These are phyloP conservation scores for Cucurbitaria berberidis DNA, from an alignment of 2,329 filamentous ascomycete genomes.

Conservation along the genomic window DNA sequence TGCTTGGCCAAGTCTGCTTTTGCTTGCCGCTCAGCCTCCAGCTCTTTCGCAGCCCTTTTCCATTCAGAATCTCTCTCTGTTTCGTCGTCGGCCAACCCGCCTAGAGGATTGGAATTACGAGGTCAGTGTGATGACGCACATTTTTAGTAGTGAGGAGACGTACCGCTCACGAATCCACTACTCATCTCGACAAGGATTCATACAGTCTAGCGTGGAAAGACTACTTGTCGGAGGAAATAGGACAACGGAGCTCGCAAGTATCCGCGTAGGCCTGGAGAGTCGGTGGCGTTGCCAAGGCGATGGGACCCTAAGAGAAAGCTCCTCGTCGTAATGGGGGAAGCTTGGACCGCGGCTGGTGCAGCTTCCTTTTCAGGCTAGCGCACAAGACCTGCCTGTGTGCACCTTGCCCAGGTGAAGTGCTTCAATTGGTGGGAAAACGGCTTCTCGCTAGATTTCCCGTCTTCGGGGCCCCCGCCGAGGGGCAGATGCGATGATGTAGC, in stretches of 20 bases:
- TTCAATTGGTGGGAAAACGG: conserved; percentile 6
- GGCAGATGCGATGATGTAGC: background rate
- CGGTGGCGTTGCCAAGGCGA: no score
- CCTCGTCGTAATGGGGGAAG: background rate
- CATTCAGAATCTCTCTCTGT: conserved; percentile 61
- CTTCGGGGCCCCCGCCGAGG: background rate
- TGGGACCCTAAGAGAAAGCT: no score
- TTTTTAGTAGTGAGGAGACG: no score
- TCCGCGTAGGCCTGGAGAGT: no score
- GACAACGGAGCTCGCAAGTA: no score
- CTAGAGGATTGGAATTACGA: conserved; percentile 17
- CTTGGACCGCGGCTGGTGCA: conserved; percentile 9
- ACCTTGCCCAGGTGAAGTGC: no score
- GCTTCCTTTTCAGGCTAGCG: conserved; percentile 17
- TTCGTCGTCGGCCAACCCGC: conserved; percentile 54
- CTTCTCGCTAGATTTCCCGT: background rate
- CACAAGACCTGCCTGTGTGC: no score
- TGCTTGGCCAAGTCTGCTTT: conserved; percentile 60
- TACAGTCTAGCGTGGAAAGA: background rate
- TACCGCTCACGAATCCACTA: background rate
- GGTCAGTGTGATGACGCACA: no score
- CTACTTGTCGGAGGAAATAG: no score
- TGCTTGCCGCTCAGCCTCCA: conserved; percentile 65
- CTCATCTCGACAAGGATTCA: background rate
- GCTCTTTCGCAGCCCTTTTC: conserved; percentile 68